Conservation (phyloP, 441 rosid species). For the Populus trichocarpa region DNA sequence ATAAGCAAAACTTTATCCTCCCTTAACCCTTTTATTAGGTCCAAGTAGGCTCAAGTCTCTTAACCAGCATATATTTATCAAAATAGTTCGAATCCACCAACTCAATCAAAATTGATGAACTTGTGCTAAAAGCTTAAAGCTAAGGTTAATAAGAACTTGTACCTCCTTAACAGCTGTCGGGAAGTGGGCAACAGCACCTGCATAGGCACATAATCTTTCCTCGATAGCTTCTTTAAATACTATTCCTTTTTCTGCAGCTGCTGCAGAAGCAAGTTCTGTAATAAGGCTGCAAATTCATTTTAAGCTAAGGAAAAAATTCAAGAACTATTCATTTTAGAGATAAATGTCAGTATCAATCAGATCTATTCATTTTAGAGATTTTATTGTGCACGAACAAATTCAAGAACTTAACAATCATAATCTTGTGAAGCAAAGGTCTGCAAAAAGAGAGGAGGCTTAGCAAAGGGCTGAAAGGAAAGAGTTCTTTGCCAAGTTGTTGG, state of each 20-base stretch:
- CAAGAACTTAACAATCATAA: background rate
- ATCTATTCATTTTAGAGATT: background rate
- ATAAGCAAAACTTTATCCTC: too few species aligned
- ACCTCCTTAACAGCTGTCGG: conserved; percentile 97
- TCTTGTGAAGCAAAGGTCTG: background rate
- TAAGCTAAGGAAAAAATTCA: too few species aligned
- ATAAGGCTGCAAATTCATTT: too few species aligned
- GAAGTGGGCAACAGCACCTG: conserved; percentile 84
- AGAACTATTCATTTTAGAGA: too few species aligned
- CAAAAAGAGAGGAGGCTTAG: background rate
- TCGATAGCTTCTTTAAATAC: conserved; percentile 67
- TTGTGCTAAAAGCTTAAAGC: background rate
- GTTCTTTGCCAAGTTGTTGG: background rate
- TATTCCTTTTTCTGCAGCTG: conserved; percentile 67
- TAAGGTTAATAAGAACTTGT: background rate
- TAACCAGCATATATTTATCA: background rate
- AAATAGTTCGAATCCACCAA: background rate
- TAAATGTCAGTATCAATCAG: background rate
- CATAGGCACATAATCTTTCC: conserved; percentile 84
- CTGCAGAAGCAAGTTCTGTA: conserved; percentile 77
- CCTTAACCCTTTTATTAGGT: too few species aligned
- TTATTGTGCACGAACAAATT: background rate
- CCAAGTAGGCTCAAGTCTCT: background rate
- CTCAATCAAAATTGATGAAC: background rate
- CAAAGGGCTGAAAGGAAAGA: background rate